Percentiles rank a stretch among this genome's conserved stretches.
Conservation (phyloP, 2,329 filamentous ascomycete genomes). For the Colletotrichum cereale region DNA sequence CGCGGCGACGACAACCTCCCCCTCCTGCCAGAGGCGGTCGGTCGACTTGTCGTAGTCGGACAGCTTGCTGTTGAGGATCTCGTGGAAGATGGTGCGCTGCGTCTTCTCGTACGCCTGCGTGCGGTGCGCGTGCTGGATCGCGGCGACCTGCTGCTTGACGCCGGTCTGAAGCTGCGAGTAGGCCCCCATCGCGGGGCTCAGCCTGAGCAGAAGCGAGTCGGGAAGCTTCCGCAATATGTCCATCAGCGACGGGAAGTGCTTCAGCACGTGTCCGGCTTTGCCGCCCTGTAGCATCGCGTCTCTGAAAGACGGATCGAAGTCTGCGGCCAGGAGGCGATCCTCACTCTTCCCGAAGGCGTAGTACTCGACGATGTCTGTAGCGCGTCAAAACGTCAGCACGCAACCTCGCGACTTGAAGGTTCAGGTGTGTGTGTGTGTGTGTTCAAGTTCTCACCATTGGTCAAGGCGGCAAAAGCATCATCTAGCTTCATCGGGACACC, state of each 20-base stretch:
- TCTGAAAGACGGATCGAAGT: constrained; percentile 1
- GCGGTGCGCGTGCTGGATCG: background rate
- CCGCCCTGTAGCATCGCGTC: background rate
- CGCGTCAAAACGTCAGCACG: background rate
- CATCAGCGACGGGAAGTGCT: constrained; percentile 1
- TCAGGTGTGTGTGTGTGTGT: too few species aligned
- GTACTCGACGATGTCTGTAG: background rate
- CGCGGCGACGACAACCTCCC: background rate
- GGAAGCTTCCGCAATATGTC: background rate
- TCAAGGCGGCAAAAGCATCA: background rate
- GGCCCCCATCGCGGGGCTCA: constrained; percentile 4
- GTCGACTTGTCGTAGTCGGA: background rate
- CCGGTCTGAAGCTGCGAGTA: background rate
- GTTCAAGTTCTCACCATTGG: background rate
- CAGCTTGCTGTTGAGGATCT: constrained; percentile 2
- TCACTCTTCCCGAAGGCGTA: background rate
- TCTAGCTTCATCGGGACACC: background rate
- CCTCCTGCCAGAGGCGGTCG: background rate
- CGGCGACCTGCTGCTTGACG: constrained; percentile 1
- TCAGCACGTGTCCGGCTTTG: background rate
- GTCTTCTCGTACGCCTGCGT: constrained; percentile 2
- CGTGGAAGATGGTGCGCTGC: constrained; percentile 5
- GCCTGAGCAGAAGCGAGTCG: background rate
- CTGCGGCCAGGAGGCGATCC: background rate
- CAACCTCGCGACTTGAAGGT: too few species aligned